These are phyloP conservation scores for Trametes punicea DNA, from an alignment of 768 basidiomycete genomes.

Conservation along the genomic window DNA sequence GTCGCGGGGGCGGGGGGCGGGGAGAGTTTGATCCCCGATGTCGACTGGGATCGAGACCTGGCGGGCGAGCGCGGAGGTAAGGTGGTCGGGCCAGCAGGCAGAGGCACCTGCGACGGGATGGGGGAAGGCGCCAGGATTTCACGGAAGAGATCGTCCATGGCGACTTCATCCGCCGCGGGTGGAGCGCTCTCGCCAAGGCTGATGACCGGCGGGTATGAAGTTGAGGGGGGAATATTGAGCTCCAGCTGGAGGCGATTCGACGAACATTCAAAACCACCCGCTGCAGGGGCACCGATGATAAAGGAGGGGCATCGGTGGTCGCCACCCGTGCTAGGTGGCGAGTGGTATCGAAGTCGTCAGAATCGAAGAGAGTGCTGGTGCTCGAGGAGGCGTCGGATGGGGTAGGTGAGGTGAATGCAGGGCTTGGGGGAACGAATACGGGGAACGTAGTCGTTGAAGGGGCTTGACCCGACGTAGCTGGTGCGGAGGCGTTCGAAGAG, in stretches of 20 bases:
- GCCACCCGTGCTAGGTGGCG: constrained; percentile 99
- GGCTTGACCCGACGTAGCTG: constrained; percentile 25
- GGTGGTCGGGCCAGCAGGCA: constrained; percentile 26
- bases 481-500: constrained; percentile 23
- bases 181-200: constrained; percentile 27
- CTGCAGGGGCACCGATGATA: constrained; percentile 82
- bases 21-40: constrained; percentile 20
- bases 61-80: constrained; percentile 23
- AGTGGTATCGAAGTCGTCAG: constrained; percentile 61
- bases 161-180: constrained; percentile 48
- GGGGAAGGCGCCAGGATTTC: constrained; percentile 62
- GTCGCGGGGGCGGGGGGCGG: constrained; percentile 25
- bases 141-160: constrained; percentile 66
- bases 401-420: constrained; percentile 36
- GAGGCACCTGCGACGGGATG: constrained; percentile 32
- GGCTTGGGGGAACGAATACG: constrained; percentile 30
- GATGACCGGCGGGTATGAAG: constrained; percentile 20
- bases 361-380: constrained; percentile 26
- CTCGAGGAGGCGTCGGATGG: constrained; percentile 34
- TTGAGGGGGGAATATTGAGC: constrained; percentile 37
- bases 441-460: constrained; percentile 30
- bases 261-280: constrained; percentile 61
- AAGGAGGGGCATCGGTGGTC: constrained; percentile 57
- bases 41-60: constrained; percentile 17
- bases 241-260: constrained; percentile 28